Percentiles rank a stretch among this genome's conserved stretches.
These are phyloP conservation scores for Magnolia sinica DNA, from an alignment of 164 flowering plant genomes.

Conservation along the genomic window DNA sequence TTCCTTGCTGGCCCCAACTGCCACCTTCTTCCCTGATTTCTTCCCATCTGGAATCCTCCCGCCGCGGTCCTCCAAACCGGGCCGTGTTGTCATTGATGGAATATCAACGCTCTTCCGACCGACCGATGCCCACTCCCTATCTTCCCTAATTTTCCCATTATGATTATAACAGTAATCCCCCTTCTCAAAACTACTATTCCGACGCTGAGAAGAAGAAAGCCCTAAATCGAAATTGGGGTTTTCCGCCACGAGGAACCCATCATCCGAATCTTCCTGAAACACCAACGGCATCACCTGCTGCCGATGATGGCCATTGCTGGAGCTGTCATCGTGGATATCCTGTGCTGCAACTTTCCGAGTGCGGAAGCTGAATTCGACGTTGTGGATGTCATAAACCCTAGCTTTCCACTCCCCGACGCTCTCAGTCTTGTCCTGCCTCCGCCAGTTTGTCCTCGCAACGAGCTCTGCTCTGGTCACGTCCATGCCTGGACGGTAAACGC, in stretches of 20 bases:
- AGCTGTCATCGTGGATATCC: constrained; percentile 5
- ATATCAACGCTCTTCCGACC: constrained; percentile 26
- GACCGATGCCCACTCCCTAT: constrained; percentile 40
- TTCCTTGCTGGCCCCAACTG: constrained; percentile 48
- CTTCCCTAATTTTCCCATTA: constrained; percentile 37
- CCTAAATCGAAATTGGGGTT: constrained; percentile 42
- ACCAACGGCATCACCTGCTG: constrained; percentile 60
- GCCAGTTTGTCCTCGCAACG: constrained; percentile 72
- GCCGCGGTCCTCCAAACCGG: neutral
- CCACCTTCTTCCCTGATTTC: constrained; percentile 18
- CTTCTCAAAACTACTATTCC: constrained; percentile 70
- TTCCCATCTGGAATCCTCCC: neutral
- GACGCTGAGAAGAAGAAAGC: constrained; percentile 18
- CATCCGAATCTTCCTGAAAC: constrained; percentile 69
- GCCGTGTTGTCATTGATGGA: constrained; percentile 13
- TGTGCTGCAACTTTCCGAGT: constrained; percentile 53
- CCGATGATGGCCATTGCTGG: constrained; percentile 29
- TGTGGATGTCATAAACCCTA: constrained; percentile 73
- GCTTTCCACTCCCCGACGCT: constrained; percentile 87
- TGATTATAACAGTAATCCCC: constrained; percentile 6
- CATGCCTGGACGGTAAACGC: constrained; percentile 89
- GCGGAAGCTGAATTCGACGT: constrained; percentile 77
- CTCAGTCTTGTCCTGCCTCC: constrained; percentile 79
- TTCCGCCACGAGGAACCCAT: constrained; percentile 83
- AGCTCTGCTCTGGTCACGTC: constrained; percentile 88